A percentile compares a stretch with the other conserved stretches of the same genome.
These are phyloP conservation scores for Arthrobotrys megalospora DNA, from an alignment of 2,329 filamentous ascomycete genomes.

Conservation along the genomic window DNA sequence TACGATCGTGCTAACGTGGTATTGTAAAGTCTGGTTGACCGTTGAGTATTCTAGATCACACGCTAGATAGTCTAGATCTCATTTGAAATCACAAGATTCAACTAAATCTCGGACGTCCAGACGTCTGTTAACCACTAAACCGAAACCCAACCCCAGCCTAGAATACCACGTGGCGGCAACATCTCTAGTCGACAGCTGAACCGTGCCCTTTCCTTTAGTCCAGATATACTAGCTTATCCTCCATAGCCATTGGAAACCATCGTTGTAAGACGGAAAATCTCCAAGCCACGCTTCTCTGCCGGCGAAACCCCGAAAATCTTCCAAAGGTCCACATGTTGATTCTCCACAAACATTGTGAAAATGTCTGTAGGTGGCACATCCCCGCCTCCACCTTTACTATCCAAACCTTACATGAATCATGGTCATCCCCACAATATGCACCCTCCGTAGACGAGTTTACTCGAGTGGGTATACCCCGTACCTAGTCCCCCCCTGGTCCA, in stretches of 20 bases:
- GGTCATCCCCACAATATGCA: conserved; percentile 13
- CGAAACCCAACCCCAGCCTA: background rate
- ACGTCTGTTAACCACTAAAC: background rate
- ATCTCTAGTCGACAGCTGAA: conserved; percentile 19
- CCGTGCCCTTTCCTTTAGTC: conserved; percentile 23
- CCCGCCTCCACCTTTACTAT: conserved; percentile 2
- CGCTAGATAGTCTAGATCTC: conserved; percentile 1
- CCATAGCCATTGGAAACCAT: background rate
- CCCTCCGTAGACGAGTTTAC: background rate
- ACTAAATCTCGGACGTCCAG: background rate
- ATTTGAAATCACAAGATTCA: background rate
- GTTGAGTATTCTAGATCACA: conserved; percentile 9
- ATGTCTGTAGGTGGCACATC: background rate
- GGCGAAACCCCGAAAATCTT: conserved; percentile 32
- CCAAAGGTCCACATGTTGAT: background rate
- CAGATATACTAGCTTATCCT: background rate
- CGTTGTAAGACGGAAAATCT: conserved; percentile 30
- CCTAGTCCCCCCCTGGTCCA: background rate
- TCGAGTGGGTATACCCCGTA: conserved; percentile 15
- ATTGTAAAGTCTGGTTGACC: background rate
- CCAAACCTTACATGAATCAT: background rate
- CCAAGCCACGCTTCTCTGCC: background rate
- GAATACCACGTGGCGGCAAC: conserved; percentile 3
- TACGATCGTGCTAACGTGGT: too few species aligned
- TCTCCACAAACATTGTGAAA: background rate